Base-by-base conservation (phyloP, 371 early-diverging fungal species). In the Chytridiales sp. region DNA sequence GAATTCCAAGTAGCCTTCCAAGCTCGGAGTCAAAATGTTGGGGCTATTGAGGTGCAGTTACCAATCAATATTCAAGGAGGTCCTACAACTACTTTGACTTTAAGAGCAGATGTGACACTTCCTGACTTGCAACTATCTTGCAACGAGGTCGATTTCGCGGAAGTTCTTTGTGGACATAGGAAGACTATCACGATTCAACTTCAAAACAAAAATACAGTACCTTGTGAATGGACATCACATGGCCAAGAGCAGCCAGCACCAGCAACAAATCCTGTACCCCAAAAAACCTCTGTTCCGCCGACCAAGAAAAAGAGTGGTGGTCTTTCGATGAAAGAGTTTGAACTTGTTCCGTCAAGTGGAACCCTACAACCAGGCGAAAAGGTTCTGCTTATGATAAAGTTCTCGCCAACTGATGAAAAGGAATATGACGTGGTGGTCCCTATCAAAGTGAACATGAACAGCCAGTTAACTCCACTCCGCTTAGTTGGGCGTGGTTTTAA, bases 101-200 rank as follows among this genome's bases (percentile, higher is more conserved):
- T 82, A 3, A 65, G 68, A 2, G 82, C 78, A 1, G 62, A 59
- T 13, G 60, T 82, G 2, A 74, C 79, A 6, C 63, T 78, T 2
- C 82, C 82, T 2, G 75, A 72, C 4, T 52, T 82, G 17, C 47
- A 59, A 11, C 15, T 82, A 3, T 70, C 75, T 2, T 36, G 65
- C n/a, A 50, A 58, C 52, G 62, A 66, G 17, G 46, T 78, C n/a
- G 73, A 77, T 48, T 83, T 81, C 66, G 81, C 80, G 8, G 73
- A 76, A 27, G 72, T 83, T 0, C 38, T 75, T 11, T 77, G 75
- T 52, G 81, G 83, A 6, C 55, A 57, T 6, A 64, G 83, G 34
- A 76, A 77, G 47, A 72, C 72, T 0, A 47, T 70, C 13, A 31
- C 55, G n/a, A 49, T 78, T n/a, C 61, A 62, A 29, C 15, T 81